Percentiles rank a stretch among this genome's conserved stretches.
These are phyloP conservation scores for Scenedesmus sp. DNA, from an alignment of 163 green algal species.

Conservation along the genomic window DNA sequence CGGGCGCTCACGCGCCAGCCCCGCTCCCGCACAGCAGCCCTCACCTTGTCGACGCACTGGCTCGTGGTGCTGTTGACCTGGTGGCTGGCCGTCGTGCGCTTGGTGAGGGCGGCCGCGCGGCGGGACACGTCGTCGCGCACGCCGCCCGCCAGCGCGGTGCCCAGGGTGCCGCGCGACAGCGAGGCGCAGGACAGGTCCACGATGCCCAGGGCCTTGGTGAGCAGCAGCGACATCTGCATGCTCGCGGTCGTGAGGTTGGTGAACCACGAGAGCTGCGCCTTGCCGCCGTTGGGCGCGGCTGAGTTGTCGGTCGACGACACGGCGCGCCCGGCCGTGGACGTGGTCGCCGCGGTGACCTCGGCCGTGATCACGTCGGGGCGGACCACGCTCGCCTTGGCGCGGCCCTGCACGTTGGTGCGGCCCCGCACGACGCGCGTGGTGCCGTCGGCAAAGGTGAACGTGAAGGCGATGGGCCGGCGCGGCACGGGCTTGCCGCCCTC, in stretches of 20 bases:
- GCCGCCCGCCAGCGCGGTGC: neutral
- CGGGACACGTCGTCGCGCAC: too few species aligned
- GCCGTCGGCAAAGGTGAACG: neutral
- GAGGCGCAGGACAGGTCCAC: neutral
- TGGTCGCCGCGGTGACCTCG: neutral
- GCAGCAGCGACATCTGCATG: neutral
- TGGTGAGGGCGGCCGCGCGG: too few species aligned
- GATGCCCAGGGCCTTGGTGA: neutral
- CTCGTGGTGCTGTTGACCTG: too few species aligned
- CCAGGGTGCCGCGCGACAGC: neutral
- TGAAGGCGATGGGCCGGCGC: neutral
- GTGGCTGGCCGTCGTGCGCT: too few species aligned
- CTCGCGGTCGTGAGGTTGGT: too few species aligned
- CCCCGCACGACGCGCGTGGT: neutral
- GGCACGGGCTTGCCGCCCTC: neutral
- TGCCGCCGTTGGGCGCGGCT: neutral
- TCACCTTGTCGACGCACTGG: too few species aligned
- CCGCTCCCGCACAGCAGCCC: too few species aligned
- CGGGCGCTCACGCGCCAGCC: too few species aligned
- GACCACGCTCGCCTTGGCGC: neutral
- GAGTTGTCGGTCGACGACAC: neutral
- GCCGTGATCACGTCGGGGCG: neutral
- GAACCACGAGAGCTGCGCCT: too few species aligned
- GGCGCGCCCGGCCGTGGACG: neutral
- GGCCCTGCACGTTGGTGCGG: neutral